phyloP scores from a whole-genome alignment of 352 stramenopile genomes.

The Phytophthora syringae region DNA sequence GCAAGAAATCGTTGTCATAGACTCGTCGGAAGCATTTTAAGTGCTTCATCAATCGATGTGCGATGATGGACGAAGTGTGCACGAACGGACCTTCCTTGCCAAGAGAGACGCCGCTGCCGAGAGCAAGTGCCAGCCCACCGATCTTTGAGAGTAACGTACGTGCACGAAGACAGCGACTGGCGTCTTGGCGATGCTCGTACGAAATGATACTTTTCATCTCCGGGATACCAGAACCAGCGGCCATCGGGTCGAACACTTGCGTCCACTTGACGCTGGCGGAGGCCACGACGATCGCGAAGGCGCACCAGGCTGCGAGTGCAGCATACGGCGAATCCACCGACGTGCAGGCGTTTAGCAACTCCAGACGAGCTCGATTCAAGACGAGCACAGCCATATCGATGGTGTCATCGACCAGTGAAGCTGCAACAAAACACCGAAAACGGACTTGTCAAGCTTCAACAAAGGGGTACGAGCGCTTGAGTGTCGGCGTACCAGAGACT shows the following conservation, averaged over 20 bases:
- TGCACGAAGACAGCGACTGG: conserved; percentile 45
- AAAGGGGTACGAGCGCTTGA: too few species aligned
- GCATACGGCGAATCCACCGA: conserved; percentile 26
- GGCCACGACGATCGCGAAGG: conserved; percentile 44
- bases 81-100: conserved; percentile 98
- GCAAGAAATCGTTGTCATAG: conserved; percentile 65
- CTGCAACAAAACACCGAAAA: conserved; percentile 20
- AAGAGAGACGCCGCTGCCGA: conserved; percentile 93
- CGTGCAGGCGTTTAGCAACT: conserved; percentile 13
- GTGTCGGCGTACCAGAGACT: conserved; percentile 43
- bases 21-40: conserved; percentile 71
- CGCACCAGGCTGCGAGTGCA: conserved; percentile 39
- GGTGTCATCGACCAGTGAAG: conserved; percentile 58
- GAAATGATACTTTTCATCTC: conserved; percentile 87
- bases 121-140: conserved; percentile 91
- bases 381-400: conserved; percentile 32
- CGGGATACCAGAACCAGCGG: conserved; percentile 69
- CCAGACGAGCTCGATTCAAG: conserved; percentile 38
- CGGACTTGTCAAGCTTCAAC: too few species aligned
- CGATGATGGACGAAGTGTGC: conserved; percentile 89
- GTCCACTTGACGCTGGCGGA: conserved; percentile 53
- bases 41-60: conserved; percentile 84
- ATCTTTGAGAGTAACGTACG: conserved; percentile 82
- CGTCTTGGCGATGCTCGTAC: conserved; percentile 56
- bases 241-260: conserved; percentile 46